phyloP scores from a whole-genome alignment of 164 flowering plant species.

The Annona cherimola region DNA sequence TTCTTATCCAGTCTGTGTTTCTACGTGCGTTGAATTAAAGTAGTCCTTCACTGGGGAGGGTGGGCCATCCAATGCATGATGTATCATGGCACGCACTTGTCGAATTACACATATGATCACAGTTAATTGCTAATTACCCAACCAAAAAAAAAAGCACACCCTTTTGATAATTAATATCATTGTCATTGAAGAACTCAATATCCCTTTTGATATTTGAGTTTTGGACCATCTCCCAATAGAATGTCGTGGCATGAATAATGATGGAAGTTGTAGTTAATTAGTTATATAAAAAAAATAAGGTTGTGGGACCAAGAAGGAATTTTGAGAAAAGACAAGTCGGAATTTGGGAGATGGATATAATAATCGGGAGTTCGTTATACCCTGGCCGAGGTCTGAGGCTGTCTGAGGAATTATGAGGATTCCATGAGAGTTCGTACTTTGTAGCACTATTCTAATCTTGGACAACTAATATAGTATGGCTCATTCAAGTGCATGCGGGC shows the following conservation, averaged over 20 bases:
- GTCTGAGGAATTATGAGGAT: neutral
- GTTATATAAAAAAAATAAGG: neutral
- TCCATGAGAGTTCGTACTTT: neutral
- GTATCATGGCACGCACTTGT: slow-evolving; percentile 23
- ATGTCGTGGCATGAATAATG: neutral
- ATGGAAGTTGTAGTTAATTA: neutral
- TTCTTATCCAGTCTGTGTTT: neutral
- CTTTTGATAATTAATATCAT: no score
- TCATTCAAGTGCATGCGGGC: no score
- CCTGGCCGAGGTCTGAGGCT: slow-evolving; percentile 8
- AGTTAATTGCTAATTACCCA: no score
- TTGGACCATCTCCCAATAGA: neutral
- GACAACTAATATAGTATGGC: no score
- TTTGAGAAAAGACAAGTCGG: neutral
- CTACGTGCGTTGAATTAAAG: neutral
- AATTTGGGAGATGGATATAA: neutral
- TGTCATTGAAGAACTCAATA: no score
- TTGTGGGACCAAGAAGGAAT: neutral
- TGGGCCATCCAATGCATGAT: slow-evolving; percentile 14
- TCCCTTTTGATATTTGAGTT: neutral
- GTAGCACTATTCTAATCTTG: no score
- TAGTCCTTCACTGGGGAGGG: neutral
- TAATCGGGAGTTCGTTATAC: slow-evolving; percentile 5
- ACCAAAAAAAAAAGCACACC: no score
- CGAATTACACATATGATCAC: slow-evolving; percentile 5